Base-by-base conservation (phyloP, 139 green algal genomes). In the Astrephomene gubernaculifera region DNA sequence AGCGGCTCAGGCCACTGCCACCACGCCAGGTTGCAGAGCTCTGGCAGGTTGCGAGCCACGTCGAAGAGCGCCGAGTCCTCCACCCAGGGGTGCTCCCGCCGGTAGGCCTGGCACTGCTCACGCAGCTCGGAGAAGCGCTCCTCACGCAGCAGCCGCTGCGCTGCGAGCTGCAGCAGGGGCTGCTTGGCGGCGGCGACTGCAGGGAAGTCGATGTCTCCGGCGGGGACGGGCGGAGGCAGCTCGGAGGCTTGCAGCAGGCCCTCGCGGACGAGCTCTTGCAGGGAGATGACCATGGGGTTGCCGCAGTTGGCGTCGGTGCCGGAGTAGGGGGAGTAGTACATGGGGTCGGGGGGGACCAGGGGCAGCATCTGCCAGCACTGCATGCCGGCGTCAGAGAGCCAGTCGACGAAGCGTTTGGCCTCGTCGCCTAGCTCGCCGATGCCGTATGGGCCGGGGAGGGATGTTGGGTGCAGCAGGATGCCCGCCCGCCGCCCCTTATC, bases 381-480 rank as follows among this genome's bases (percentile, higher is more conserved):
- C 81, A 90, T 79, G 69, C 74, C 87, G 10, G 92, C 86, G 8
- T 78, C 87, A 0, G 65, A 81, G 35, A 99, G 78, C 97, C 97
- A 99, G 89, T 99, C 96, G 17, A 99, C 82, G 73, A 99, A 97
- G 33, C 63, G 75, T n/a, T 91, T 89, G 2, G 94, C 92, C 81
- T 97, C 94, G 0, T 83, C 39, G 54, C 97, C 97, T 4, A 99
- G 90, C 67, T 98, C 96, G 25, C 97, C 97, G 27, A 92, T 94
- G 67, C 97, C 97, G 60, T 98, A 95, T 2, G 93, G 89, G 0
- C 97, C 93, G 38, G 97, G 97, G 39, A 99, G 89, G 1, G 93
- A 98, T 27, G 97, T 99, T 19, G 97, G 97, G 72, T 99, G 97
- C 68, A 99, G 79, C n/a, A 99, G 91, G 35, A 99, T 87, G 60